A percentile compares a stretch with the other conserved stretches of the same genome.
phyloP scores from a whole-genome alignment of 2,329 filamentous ascomycete genomes.

The Talaromyces islandicus region DNA sequence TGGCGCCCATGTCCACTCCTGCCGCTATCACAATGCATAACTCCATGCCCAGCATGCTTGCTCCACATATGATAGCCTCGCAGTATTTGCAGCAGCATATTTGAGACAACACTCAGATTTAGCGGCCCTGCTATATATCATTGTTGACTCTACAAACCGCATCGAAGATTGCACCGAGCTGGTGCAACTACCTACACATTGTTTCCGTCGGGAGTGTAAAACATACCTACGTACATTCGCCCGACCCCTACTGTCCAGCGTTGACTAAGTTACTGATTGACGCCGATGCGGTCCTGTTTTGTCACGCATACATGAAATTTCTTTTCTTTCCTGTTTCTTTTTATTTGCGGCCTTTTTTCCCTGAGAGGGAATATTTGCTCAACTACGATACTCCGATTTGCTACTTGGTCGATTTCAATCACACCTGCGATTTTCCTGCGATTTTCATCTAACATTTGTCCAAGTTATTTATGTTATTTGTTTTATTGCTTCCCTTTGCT shows the following conservation, averaged over 20 bases:
- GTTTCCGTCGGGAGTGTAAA: not conserved
- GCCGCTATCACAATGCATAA: constrained; percentile 29
- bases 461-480: constrained; percentile 13
- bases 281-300: not conserved
- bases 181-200: not conserved
- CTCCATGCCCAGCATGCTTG: constrained; percentile 35
- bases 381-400: not conserved
- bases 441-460: constrained; percentile 3
- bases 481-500: constrained; percentile 11
- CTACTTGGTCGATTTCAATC: not conserved
- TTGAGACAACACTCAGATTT: constrained; percentile 9
- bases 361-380: not conserved
- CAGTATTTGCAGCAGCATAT: constrained; percentile 37
- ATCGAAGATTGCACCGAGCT: not conserved
- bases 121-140: not conserved
- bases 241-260: not conserved
- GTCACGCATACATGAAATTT: not conserved
- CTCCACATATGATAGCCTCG: constrained; percentile 37
- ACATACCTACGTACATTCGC: not conserved
- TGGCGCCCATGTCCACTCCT: constrained; percentile 32
- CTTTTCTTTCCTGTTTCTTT: not conserved
- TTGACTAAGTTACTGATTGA: not conserved
- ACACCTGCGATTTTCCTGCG: constrained; percentile 5
- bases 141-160: not conserved
- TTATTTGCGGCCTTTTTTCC: not conserved